Evolutionary conservation across 371 early-diverging fungal species (phyloP).

Genomic region (Rhizopus microsporus): DNA sequence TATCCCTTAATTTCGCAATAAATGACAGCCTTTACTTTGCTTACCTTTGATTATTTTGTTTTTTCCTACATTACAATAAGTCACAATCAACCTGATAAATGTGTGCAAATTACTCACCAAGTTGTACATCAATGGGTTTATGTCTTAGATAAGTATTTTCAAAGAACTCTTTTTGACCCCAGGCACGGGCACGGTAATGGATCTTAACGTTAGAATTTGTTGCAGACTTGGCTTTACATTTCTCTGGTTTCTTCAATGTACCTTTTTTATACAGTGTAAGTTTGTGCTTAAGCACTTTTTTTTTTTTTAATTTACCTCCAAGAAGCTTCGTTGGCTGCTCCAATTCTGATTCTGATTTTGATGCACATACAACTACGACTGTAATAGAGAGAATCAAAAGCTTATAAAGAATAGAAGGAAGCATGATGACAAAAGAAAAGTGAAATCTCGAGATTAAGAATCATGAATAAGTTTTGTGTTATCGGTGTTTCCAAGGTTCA

Average conservation of each 20-base stretch:
- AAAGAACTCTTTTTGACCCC: conserved; percentile 33
- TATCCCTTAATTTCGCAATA: neutral
- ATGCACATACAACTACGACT: conserved; percentile 1
- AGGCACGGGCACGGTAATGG: conserved; percentile 34
- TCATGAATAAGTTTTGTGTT: neutral
- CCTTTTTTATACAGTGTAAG: conserved; percentile 12
- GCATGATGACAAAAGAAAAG: conserved; percentile 10
- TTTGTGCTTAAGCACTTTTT: neutral
- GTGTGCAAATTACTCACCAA: conserved; percentile 21
- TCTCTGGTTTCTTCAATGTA: conserved; percentile 22
- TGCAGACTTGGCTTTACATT: conserved; percentile 25
- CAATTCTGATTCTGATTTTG: conserved; percentile 12
- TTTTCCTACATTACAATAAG: conserved; percentile 20
- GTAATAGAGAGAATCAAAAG: neutral
- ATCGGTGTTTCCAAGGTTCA: neutral
- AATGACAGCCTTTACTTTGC: neutral
- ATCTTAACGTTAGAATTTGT: conserved; percentile 28
- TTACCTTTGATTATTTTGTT: conserved; percentile 37
- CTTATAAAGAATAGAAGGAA: neutral
- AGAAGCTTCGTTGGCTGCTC: conserved; percentile 30
- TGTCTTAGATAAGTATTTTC: conserved; percentile 32
- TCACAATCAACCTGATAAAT: neutral
- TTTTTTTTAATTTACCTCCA: conserved; percentile 26
- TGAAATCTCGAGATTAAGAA: neutral
- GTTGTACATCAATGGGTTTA: conserved; percentile 19